These are phyloP conservation scores for Phytophthora constricta DNA, from an alignment of 352 stramenopile genomes.

Conservation along the genomic window DNA sequence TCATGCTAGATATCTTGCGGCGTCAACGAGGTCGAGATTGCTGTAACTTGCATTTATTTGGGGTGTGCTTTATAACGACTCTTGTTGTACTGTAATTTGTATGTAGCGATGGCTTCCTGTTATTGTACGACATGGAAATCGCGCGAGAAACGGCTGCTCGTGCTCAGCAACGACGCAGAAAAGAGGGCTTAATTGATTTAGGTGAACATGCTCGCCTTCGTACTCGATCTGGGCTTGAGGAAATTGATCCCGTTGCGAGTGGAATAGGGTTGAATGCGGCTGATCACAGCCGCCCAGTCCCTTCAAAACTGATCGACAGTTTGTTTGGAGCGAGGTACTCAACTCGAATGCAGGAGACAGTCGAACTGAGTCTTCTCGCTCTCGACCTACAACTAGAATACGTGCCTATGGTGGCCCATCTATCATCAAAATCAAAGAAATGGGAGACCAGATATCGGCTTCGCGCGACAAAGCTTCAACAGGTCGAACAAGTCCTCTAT, in stretches of 20 bases:
- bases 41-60: not conserved
- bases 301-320: constrained; percentile 75
- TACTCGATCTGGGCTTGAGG: constrained; percentile 48
- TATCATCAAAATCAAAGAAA: constrained; percentile 17
- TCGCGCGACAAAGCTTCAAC: constrained; percentile 18
- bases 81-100: not conserved
- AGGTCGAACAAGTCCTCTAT: constrained; percentile 23
- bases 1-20: constrained; percentile 73
- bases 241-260: constrained; percentile 6
- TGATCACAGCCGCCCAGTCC: constrained; percentile 44
- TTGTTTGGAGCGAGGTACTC: constrained; percentile 63
- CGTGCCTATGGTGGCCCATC: constrained; percentile 10
- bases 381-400: constrained; percentile 12
- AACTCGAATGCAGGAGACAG: constrained; percentile 15
- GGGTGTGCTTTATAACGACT: not conserved
- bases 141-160: constrained; percentile 60
- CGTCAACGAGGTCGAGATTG: constrained; percentile 57
- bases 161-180: constrained; percentile 41
- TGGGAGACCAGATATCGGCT: constrained; percentile 2
- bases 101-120: constrained; percentile 72
- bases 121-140: constrained; percentile 87
- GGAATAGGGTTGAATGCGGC: constrained; percentile 4
- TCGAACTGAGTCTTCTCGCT: constrained; percentile 8
- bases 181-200: constrained; percentile 54
- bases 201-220: constrained; percentile 45